Evolutionary conservation across 305 asterid species (phyloP).

Genomic region (Fraxinus nigra): DNA sequence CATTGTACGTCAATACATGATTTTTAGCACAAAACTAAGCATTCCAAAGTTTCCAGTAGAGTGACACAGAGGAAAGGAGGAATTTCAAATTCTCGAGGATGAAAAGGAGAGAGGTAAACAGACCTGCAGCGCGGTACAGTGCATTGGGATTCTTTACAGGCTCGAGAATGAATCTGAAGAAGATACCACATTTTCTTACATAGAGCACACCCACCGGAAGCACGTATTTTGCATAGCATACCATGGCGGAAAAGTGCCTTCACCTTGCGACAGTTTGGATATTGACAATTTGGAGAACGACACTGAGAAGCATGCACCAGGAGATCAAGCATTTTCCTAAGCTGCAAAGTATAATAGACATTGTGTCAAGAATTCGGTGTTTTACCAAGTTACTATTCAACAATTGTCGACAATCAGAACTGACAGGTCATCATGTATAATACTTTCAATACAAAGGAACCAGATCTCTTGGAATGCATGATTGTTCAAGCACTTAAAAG

Average conservation of each 20-base stretch:
- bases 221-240: constrained; percentile 75
- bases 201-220: constrained; percentile 79
- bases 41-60: neutral
- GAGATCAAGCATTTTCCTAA: constrained; percentile 92
- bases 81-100: neutral
- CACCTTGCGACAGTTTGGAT: constrained; percentile 92
- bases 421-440: neutral
- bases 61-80: neutral
- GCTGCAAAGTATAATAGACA: constrained; percentile 54
- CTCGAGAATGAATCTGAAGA: constrained; percentile 91
- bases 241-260: constrained; percentile 99
- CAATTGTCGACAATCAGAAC: neutral
- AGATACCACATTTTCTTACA: constrained; percentile 99
- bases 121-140: constrained; percentile 98
- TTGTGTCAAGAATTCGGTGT: neutral
- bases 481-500: constrained; percentile 3
- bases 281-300: constrained; percentile 68
- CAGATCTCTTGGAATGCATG: neutral
- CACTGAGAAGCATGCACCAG: constrained; percentile 96
- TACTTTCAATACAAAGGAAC: neutral
- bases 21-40: neutral
- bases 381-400: neutral
- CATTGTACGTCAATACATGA: neutral
- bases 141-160: constrained; percentile 91
- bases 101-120: constrained; percentile 14